phyloP scores from a whole-genome alignment of 1,284 basidiomycete species.

The Dichomitus squalens region DNA sequence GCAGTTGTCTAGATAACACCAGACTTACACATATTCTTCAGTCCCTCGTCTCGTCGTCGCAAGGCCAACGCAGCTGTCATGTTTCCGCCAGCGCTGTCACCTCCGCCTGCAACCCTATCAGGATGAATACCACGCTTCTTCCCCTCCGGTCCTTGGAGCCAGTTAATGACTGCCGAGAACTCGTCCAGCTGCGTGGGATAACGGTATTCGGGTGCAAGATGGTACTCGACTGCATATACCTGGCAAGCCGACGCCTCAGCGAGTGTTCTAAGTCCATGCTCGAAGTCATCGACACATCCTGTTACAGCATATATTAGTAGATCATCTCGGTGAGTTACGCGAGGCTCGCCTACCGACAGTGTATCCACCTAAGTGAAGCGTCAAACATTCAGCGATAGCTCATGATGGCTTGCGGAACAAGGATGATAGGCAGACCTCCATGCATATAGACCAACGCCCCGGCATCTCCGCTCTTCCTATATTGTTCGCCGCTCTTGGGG shows the following conservation, averaged over 20 bases:
- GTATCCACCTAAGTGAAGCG: no score
- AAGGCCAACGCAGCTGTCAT: slow-evolving; percentile 32
- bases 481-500: slow-evolving; percentile 1
- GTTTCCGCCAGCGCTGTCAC: slow-evolving; percentile 34
- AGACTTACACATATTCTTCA: slow-evolving; percentile 7
- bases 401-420: not conserved
- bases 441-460: slow-evolving; percentile 14
- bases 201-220: slow-evolving; percentile 40
- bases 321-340: no score
- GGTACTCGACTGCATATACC: slow-evolving; percentile 36
- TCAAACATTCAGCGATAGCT: no score
- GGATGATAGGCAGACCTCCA: not conserved
- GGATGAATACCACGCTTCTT: slow-evolving; percentile 30
- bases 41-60: slow-evolving; percentile 9
- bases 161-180: slow-evolving; percentile 37
- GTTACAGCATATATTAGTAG: not conserved
- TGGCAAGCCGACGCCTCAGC: slow-evolving; percentile 12
- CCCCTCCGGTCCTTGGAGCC: slow-evolving; percentile 30
- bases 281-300: slow-evolving; percentile 13
- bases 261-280: slow-evolving; percentile 8
- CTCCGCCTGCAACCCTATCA: slow-evolving; percentile 32
- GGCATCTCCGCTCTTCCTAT: slow-evolving; percentile 1
- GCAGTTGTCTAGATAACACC: no score
- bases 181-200: slow-evolving; percentile 42
- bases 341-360: slow-evolving; percentile 2